Evolutionary conservation across 305 asterid species (phyloP).

Genomic region (Fraxinus latifolia): DNA sequence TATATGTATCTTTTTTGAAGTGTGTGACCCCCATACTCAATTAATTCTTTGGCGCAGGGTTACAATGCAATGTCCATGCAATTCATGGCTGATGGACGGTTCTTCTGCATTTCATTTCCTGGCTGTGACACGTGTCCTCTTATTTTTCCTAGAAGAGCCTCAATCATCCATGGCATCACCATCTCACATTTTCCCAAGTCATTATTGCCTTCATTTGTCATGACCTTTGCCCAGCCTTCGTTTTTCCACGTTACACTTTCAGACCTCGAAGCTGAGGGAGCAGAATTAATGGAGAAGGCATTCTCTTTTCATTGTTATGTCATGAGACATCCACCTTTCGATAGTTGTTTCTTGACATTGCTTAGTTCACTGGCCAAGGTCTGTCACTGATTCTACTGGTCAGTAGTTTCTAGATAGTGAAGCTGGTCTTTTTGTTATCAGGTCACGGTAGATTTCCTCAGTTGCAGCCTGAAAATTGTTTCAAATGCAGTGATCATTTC

Average conservation of each 20-base stretch:
- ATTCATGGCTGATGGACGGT: conserved; percentile 54
- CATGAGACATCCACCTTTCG: conserved; percentile 57
- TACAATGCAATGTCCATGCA: conserved; percentile 46
- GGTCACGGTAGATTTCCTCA: conserved; percentile 34
- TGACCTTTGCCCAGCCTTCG: conserved; percentile 55
- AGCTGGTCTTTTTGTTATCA: conserved; percentile 35
- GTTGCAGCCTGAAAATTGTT: conserved; percentile 18
- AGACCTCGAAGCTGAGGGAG: conserved; percentile 63
- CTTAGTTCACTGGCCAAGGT: conserved; percentile 59
- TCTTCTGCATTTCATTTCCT: conserved; percentile 54
- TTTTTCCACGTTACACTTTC: conserved; percentile 47
- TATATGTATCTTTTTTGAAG: conserved; percentile 37
- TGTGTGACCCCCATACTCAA: conserved; percentile 58
- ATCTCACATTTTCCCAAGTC: conserved; percentile 52
- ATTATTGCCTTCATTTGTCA: conserved; percentile 52
- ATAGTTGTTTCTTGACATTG: conserved; percentile 53
- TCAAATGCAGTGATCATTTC: conserved; percentile 10
- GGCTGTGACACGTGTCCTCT: conserved; percentile 50
- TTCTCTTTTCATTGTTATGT: conserved; percentile 43
- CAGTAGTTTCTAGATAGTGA: conserved; percentile 40
- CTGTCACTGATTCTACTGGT: conserved; percentile 57
- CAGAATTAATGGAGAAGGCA: conserved; percentile 53
- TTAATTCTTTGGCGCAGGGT: conserved; percentile 81
- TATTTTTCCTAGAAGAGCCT: conserved; percentile 55
- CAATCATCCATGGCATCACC: conserved; percentile 61